Percentiles rank a stretch among this genome's conserved stretches.
phyloP scores from a whole-genome alignment of 202 grass and related monocot species.

The Carex arenaria region DNA sequence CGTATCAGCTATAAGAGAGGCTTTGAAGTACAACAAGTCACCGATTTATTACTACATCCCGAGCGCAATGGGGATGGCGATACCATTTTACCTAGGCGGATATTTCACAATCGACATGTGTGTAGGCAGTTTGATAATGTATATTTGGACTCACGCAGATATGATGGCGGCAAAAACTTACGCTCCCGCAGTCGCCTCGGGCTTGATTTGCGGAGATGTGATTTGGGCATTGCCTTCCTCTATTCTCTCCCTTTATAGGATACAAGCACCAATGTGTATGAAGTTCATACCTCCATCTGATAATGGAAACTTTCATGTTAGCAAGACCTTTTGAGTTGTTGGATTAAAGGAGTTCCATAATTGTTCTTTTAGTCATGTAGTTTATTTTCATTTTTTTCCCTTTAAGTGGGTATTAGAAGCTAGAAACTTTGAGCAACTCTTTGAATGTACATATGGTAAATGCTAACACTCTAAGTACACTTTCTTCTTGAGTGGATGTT shows the following conservation, averaged over 20 bases:
- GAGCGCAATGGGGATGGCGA: constrained; percentile 63
- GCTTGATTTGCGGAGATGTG: constrained; percentile 64
- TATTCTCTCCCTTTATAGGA: constrained; percentile 33
- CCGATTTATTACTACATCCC: constrained; percentile 55
- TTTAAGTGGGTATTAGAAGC: background rate
- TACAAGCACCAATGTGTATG: constrained; percentile 54
- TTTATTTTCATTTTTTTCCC: background rate
- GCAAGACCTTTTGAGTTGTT: background rate
- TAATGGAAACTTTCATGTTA: background rate
- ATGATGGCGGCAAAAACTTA: constrained; percentile 24
- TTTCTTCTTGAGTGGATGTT: background rate
- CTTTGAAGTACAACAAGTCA: constrained; percentile 19
- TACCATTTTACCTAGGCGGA: constrained; percentile 57
- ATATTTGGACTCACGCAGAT: constrained; percentile 37
- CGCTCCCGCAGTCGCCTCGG: constrained; percentile 47
- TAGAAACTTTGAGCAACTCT: background rate
- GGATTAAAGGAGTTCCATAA: background rate
- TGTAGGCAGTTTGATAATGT: constrained; percentile 51
- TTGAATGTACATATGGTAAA: background rate
- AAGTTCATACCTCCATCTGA: constrained; percentile 32
- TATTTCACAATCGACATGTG: constrained; percentile 86
- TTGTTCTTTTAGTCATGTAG: constrained; percentile 7
- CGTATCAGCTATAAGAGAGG: constrained; percentile 60
- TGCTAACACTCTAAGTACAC: background rate
- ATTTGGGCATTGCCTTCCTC: constrained; percentile 67